Conservation (phyloP, 495 filamentous ascomycete genomes). For the Ascodesmis nigricans region DNA sequence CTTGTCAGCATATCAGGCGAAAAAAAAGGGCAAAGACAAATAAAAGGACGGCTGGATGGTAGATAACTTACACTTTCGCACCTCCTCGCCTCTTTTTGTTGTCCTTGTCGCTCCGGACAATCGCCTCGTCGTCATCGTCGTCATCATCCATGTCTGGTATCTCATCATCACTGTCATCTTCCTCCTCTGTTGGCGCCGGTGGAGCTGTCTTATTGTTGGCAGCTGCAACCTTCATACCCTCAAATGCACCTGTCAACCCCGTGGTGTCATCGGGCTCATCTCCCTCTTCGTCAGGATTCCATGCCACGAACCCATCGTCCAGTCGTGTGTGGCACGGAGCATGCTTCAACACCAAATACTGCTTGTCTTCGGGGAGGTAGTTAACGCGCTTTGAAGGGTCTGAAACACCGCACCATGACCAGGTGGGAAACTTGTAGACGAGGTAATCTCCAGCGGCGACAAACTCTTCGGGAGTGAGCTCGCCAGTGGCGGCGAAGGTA, state of each 20-base stretch:
- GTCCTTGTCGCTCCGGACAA: slow-evolving; percentile 40
- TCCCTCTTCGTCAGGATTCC: slow-evolving; percentile 38
- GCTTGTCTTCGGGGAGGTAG: slow-evolving; percentile 74
- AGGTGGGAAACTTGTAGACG: slow-evolving; percentile 96
- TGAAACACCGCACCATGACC: slow-evolving; percentile 89
- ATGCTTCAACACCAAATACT: slow-evolving; percentile 83
- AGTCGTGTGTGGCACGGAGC: slow-evolving; percentile 82
- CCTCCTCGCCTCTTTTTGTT: slow-evolving; percentile 26
- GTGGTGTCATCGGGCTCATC: slow-evolving; percentile 88
- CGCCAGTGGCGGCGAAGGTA: slow-evolving; percentile 77
- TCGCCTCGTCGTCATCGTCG: slow-evolving; percentile 91
- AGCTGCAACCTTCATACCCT: neutral
- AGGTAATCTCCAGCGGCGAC: slow-evolving; percentile 90
- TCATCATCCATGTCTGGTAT: slow-evolving; percentile 97
- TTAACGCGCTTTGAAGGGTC: slow-evolving; percentile 48
- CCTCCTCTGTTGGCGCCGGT: slow-evolving; percentile 49
- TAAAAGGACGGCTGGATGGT: slow-evolving; percentile 1
- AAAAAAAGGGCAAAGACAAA: slow-evolving; percentile 4
- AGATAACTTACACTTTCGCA: slow-evolving; percentile 39
- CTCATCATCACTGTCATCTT: slow-evolving; percentile 60
- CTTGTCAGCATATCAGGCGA: slow-evolving; percentile 3
- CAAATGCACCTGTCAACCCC: slow-evolving; percentile 26
- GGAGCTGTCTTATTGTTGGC: too few relatives aligned
- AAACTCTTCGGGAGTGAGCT: slow-evolving; percentile 97
- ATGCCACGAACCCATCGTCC: slow-evolving; percentile 68